Base-by-base conservation (phyloP, 495 filamentous ascomycete species). In the Aspergillus sclerotiicarbonarius region DNA sequence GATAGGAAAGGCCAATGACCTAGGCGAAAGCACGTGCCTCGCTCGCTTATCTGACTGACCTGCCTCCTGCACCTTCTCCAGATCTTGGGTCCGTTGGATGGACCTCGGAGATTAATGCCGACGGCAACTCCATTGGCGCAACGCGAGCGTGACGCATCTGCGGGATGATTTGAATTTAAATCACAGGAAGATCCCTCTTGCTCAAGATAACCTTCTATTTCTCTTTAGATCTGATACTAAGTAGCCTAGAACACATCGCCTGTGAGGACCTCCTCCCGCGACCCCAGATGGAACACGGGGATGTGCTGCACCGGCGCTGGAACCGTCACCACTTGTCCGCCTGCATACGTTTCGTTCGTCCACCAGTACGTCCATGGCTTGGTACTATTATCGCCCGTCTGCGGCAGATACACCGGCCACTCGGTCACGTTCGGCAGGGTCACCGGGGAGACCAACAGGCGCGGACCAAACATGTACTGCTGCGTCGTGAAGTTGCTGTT, bases 381-480 rank as follows among this genome's bases (percentile, higher is more conserved):
- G 6, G 54, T 54, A 9, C 30, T 21, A 32, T 61, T 62, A 7
- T 51, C 54, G 3, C 49, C 51, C 4, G 60, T 58, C 49, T 52
- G 51, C 1, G 62, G 69, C 43, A 72, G 56, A 57, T 72, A 72
- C 0, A 72, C 69, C n/a, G 53, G 35, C 67, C 67, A 68, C 31
- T 67, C 62, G 2, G 63, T 64, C 13, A 57, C 56, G 61, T 68
- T 68, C 32, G 67, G 62, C 9, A 50, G 37, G 8, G 65, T 68
- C 1, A 72, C 63, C 1, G 69, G 69, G 3, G 58, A 59, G 2
- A 70, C 63, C 16, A 72, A 46, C 10, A 68, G 56, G 8, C 61
- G 46, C 5, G 67, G 69, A 1, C 69, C 69, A 39, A 68, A 70
- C 69, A 72, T 67, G 37, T 72, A 72, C 48, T 68, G 65, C 56